Evolutionary conservation across 306 rosid genomes (phyloP).

Genomic region (Potentilla sterilis): DNA sequence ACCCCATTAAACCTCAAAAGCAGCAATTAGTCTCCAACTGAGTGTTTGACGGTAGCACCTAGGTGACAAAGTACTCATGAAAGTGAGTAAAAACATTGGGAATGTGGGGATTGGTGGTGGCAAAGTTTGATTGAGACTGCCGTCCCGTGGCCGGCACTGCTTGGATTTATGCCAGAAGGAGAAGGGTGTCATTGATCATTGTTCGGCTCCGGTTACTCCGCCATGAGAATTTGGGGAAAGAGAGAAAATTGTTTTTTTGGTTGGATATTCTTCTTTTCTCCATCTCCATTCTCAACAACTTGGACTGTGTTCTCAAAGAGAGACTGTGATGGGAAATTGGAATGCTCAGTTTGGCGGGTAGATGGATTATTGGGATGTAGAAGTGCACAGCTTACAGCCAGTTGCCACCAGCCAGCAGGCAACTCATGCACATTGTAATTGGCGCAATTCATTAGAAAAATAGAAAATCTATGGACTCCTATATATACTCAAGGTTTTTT

Average conservation of each 20-base stretch:
- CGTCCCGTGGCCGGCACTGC: constrained; percentile 36
- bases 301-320: not conserved
- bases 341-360: constrained; percentile 8
- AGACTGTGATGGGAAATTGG: not conserved
- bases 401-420: not conserved
- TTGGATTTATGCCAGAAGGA: constrained; percentile 31
- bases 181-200: constrained; percentile 12
- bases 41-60: constrained; percentile 23
- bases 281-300: constrained; percentile 17
- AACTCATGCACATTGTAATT: not conserved
- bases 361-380: not conserved
- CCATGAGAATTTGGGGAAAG: constrained; percentile 12
- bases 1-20: constrained; percentile 52
- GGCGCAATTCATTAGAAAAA: not conserved
- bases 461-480: not conserved
- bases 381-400: not conserved
- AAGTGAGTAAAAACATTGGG: not conserved
- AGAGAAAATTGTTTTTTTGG: not conserved
- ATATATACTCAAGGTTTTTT: not conserved
- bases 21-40: constrained; percentile 10
- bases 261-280: not conserved
- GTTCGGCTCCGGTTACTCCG: constrained; percentile 35
- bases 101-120: not conserved
- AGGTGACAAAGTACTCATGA: constrained; percentile 26
- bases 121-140: constrained; percentile 3